Conservation (phyloP, 192 early-diverging fungal species). For the Coemansia sp. region DNA sequence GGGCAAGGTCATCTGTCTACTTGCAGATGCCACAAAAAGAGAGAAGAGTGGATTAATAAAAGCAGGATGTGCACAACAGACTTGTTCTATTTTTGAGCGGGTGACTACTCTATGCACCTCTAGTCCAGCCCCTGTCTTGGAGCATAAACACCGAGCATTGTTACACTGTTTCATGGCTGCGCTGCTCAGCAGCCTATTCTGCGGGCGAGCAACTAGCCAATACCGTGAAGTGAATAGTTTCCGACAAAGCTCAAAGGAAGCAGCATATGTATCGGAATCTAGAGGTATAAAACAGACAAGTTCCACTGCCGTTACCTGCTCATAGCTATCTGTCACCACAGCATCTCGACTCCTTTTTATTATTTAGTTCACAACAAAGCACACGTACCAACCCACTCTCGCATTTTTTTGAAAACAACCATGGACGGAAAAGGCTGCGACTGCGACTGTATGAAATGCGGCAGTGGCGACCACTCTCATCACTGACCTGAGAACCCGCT, state of each 20-base stretch:
- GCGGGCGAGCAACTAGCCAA: not conserved
- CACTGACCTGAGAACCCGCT: not conserved
- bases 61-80: not conserved
- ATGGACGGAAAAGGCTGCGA: not conserved
- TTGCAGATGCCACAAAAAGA: not conserved
- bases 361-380: not conserved
- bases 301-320: not conserved
- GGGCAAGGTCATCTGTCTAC: conserved; percentile 5
- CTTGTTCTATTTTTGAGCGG: conserved; percentile 1
- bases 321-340: not conserved
- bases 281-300: not conserved
- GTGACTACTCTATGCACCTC: not conserved
- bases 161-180: not conserved
- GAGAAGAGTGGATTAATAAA: not conserved
- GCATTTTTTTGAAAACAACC: not conserved
- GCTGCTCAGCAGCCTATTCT: not conserved
- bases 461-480: not conserved
- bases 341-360: not conserved
- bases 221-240: not conserved
- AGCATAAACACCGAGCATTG: not conserved
- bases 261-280: not conserved
- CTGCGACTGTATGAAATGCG: not conserved
- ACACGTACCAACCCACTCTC: not conserved
- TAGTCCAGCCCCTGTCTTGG: not conserved
- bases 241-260: not conserved